phyloP scores from a whole-genome alignment of 202 grass and related monocot species.

The Hordeum pubiflorum region DNA sequence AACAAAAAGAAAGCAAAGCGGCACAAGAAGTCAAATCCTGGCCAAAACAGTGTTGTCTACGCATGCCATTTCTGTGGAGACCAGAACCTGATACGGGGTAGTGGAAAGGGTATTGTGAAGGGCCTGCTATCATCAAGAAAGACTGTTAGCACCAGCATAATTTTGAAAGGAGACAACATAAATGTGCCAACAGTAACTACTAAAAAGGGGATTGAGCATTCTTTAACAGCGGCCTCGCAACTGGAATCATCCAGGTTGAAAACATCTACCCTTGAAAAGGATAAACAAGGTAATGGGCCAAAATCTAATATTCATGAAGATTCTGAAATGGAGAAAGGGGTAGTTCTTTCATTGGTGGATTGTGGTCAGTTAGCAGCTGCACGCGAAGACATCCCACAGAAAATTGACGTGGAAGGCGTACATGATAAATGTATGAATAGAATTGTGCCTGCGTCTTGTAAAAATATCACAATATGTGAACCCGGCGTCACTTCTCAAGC shows the following conservation, averaged over 20 bases:
- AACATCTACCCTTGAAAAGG: not conserved
- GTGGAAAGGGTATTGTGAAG: slow-evolving; percentile 49
- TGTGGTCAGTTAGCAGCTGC: not conserved
- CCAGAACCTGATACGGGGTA: slow-evolving; percentile 59
- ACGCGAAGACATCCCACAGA: not conserved
- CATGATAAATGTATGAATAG: not conserved
- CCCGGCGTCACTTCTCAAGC: not conserved
- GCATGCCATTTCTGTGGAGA: slow-evolving; percentile 64
- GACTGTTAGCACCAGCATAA: too few species aligned
- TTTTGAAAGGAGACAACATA: not conserved
- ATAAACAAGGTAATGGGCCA: not conserved
- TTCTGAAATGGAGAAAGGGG: not conserved
- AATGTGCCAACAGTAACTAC: not conserved
- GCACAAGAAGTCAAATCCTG: slow-evolving; percentile 32
- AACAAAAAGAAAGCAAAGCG: slow-evolving; percentile 38
- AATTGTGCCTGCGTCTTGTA: not conserved
- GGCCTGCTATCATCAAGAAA: slow-evolving; percentile 40
- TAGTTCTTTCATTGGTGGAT: not conserved
- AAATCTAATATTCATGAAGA: not conserved
- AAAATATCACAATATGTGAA: not conserved
- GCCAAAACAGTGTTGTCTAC: slow-evolving; percentile 53
- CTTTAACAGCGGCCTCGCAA: not conserved
- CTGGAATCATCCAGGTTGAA: not conserved
- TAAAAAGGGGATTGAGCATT: not conserved
- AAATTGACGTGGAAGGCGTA: not conserved